Conservation (phyloP, 2,329 filamentous ascomycete genomes). For the Aspergillus brasiliensis region DNA sequence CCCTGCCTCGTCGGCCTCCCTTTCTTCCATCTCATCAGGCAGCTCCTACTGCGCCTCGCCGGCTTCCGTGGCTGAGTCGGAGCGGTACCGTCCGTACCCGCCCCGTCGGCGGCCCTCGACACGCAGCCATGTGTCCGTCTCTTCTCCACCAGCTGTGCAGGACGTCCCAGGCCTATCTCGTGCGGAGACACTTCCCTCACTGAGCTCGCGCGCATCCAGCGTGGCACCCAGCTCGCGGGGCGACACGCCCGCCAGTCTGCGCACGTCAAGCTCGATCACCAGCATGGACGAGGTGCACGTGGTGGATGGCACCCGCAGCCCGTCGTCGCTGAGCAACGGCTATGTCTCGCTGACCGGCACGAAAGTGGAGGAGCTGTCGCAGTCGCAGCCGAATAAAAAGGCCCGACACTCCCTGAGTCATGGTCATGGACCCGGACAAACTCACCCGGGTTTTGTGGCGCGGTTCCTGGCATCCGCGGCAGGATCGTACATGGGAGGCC, state of each 20-base stretch:
- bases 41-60: slow-evolving; percentile 19
- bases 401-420: slow-evolving; percentile 35
- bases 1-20: slow-evolving; percentile 28
- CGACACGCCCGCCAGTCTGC: slow-evolving; percentile 45
- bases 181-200: slow-evolving; percentile 43
- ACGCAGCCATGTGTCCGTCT: slow-evolving; percentile 37
- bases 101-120: slow-evolving; percentile 30
- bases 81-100: slow-evolving; percentile 42
- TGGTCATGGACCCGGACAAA: background rate
- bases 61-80: slow-evolving; percentile 35
- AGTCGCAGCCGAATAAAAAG: slow-evolving; percentile 47
- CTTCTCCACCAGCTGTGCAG: slow-evolving; percentile 47
- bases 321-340: slow-evolving; percentile 37
- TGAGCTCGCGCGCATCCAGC: slow-evolving; percentile 49
- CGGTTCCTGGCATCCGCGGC: slow-evolving; percentile 47
- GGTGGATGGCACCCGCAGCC: slow-evolving; percentile 37
- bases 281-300: slow-evolving; percentile 36
- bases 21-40: slow-evolving; percentile 23
- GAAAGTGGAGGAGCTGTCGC: slow-evolving; percentile 41
- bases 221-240: slow-evolving; percentile 46
- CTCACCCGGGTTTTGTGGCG: slow-evolving; percentile 41
- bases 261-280: slow-evolving; percentile 41
- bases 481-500: slow-evolving; percentile 43
- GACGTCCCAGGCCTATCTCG: slow-evolving; percentile 48
- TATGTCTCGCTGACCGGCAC: slow-evolving; percentile 39